Percentiles rank a stretch among this genome's conserved stretches.
Conservation (phyloP, 2,329 filamentous ascomycete genomes). For the Colletotrichum spinosum region DNA sequence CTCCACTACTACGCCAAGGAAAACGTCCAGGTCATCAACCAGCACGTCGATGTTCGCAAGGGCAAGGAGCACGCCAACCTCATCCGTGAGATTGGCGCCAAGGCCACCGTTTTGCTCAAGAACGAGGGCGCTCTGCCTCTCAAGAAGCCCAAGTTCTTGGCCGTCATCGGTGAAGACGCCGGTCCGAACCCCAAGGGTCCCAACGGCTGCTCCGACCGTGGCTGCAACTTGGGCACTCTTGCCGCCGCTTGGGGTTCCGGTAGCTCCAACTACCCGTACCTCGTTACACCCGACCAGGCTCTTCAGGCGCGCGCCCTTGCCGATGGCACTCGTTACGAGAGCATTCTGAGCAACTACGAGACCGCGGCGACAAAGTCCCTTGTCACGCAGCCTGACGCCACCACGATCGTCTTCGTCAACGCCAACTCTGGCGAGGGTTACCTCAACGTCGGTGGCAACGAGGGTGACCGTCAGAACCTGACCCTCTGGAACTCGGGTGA, state of each 20-base stretch:
- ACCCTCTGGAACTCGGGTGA: slow-evolving; percentile 90
- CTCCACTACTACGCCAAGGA: slow-evolving; percentile 72
- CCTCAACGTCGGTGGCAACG: slow-evolving; percentile 84
- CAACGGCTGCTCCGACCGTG: slow-evolving; percentile 81
- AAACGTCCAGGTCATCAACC: slow-evolving; percentile 77
- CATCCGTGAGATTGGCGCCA: slow-evolving; percentile 82
- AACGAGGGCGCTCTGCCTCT: slow-evolving; percentile 83
- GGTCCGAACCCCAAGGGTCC: slow-evolving; percentile 79
- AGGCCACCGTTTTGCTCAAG: slow-evolving; percentile 90
- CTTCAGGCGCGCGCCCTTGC: slow-evolving; percentile 71
- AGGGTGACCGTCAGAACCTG: slow-evolving; percentile 91
- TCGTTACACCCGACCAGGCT: slow-evolving; percentile 79
- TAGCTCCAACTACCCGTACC: slow-evolving; percentile 78
- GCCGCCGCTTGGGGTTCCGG: slow-evolving; percentile 87
- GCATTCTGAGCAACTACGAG: slow-evolving; percentile 74
- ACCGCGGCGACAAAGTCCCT: slow-evolving; percentile 71
- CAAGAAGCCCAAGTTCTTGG: slow-evolving; percentile 80
- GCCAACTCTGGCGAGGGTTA: slow-evolving; percentile 88
- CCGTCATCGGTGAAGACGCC: slow-evolving; percentile 86
- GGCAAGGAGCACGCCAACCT: slow-evolving; percentile 71
- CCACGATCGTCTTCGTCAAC: slow-evolving; percentile 90
- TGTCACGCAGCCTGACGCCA: slow-evolving; percentile 71
- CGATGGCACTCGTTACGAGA: slow-evolving; percentile 71
- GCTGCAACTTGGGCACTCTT: slow-evolving; percentile 69
- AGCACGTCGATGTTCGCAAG: slow-evolving; percentile 84